Percentiles rank a stretch among this genome's conserved stretches.
Conservation (phyloP, 1,139 yeast species). For the Nakaseomyces uthaithaninus region DNA sequence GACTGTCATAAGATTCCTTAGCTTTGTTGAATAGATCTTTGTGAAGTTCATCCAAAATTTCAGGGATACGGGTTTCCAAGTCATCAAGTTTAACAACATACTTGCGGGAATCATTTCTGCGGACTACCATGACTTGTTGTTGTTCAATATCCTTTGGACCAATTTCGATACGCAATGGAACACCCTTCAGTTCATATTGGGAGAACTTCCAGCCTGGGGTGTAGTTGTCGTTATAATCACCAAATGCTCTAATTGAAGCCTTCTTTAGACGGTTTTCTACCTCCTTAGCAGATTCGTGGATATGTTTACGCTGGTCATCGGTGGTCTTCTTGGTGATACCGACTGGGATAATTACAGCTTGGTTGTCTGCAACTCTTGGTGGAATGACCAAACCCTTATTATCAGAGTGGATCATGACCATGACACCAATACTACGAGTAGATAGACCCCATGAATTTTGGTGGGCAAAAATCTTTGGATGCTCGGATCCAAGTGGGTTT, state of each 20-base stretch:
- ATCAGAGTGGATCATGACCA: constrained; percentile 98
- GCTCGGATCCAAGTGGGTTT: constrained; percentile 82
- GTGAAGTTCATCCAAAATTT: constrained; percentile 75
- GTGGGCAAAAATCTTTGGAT: constrained; percentile 80
- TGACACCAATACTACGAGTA: constrained; percentile 97
- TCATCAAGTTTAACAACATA: constrained; percentile 55
- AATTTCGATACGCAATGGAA: constrained; percentile 84
- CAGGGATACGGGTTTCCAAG: constrained; percentile 60
- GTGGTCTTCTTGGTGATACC: constrained; percentile 86
- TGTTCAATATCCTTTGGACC: constrained; percentile 92
- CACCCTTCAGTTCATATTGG: constrained; percentile 94
- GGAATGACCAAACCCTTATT: constrained; percentile 97
- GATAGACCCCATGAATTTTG: constrained; percentile 99
- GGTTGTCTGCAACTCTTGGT: constrained; percentile 90
- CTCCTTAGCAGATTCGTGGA: constrained; percentile 60
- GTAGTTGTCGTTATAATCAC: constrained; percentile 89
- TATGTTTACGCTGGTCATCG: constrained; percentile 60
- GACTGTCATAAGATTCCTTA: constrained; percentile 71
- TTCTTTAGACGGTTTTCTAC: constrained; percentile 52
- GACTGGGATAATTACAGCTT: constrained; percentile 88
- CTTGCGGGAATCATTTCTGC: constrained; percentile 86
- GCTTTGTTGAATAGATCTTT: constrained; percentile 67
- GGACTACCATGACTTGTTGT: constrained; percentile 74
- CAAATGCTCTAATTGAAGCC: constrained; percentile 61
- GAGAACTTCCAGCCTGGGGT: constrained; percentile 99